A percentile compares a stretch with the other conserved stretches of the same genome.
phyloP scores from a whole-genome alignment of 169 alveolate genomes.

The Cryptosporidium ryanae region DNA sequence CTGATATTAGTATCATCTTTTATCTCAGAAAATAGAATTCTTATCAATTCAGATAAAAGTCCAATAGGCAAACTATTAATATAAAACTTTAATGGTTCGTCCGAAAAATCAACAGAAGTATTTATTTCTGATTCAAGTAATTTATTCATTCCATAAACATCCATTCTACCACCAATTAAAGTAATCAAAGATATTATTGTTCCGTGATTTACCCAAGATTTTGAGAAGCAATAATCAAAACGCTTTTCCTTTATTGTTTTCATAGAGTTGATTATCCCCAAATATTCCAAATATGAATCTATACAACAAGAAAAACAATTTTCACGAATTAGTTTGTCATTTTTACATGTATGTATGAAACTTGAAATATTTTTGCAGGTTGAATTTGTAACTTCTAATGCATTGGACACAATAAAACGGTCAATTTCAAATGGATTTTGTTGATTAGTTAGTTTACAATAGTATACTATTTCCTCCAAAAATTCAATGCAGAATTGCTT shows the following conservation, averaged over 20 bases:
- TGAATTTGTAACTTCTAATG: background rate
- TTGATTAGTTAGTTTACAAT: conserved; percentile 18
- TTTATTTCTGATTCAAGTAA: conserved; percentile 18
- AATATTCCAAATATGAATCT: conserved; percentile 59
- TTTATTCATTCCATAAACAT: conserved; percentile 5
- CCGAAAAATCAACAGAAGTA: conserved; percentile 10
- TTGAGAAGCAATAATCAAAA: conserved; percentile 7
- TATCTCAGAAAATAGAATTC: conserved; percentile 31
- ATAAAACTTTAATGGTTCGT: background rate
- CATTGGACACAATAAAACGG: background rate
- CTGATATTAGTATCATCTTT: conserved; percentile 20
- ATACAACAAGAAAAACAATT: conserved; percentile 45
- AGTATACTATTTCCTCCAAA: conserved; percentile 35
- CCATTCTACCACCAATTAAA: conserved; percentile 8
- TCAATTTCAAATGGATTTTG: conserved; percentile 45
- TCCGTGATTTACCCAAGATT: conserved; percentile 50
- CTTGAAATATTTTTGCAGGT: background rate
- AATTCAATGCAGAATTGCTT: conserved; percentile 53
- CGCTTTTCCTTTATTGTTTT: conserved; percentile 1
- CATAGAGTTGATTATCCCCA: conserved; percentile 43
- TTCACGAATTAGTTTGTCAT: background rate
- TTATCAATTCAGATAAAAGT: conserved; percentile 3
- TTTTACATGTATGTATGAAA: conserved; percentile 48
- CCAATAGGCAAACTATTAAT: background rate
- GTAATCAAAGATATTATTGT: conserved; percentile 14